Conservation (phyloP, 1,284 basidiomycete species). For the Fomitopsis pinicola region DNA sequence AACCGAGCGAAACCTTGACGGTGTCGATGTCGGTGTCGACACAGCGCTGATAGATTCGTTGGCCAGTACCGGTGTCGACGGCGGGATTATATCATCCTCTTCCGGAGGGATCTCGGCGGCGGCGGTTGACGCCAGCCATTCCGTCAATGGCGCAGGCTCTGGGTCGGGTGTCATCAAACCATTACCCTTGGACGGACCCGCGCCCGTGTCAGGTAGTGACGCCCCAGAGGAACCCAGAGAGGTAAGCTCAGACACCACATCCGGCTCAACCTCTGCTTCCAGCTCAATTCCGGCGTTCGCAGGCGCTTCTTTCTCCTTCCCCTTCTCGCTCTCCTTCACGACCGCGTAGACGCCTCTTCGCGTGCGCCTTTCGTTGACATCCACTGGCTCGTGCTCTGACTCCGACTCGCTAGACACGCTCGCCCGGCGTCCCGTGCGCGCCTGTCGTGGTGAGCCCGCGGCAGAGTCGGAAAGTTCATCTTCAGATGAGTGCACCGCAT, state of each 20-base stretch:
- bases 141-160: slow-evolving; percentile 20
- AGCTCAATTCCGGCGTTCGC: slow-evolving; percentile 36
- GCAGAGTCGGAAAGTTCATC: slow-evolving; percentile 38
- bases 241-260: slow-evolving; percentile 39
- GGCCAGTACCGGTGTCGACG: slow-evolving; percentile 13
- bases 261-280: slow-evolving; percentile 41
- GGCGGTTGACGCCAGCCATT: slow-evolving; percentile 5
- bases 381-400: slow-evolving; percentile 34
- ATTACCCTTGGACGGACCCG: slow-evolving; percentile 19
- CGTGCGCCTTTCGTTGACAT: slow-evolving; percentile 70
- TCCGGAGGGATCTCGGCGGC: not conserved
- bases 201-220: slow-evolving; percentile 11
- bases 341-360: slow-evolving; percentile 74
- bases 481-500: slow-evolving; percentile 53
- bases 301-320: slow-evolving; percentile 45
- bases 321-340: slow-evolving; percentile 53
- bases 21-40: slow-evolving; percentile 12
- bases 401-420: slow-evolving; percentile 27
- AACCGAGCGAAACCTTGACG: slow-evolving; percentile 43
- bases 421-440: slow-evolving; percentile 12
- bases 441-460: slow-evolving; percentile 37
- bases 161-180: slow-evolving; percentile 32
- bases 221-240: slow-evolving; percentile 33
- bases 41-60: not conserved
- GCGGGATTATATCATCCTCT: slow-evolving; percentile 10